Evolutionary conservation across 768 basidiomycete genomes (phyloP).

Genomic region (Tephrocybe sp.): DNA sequence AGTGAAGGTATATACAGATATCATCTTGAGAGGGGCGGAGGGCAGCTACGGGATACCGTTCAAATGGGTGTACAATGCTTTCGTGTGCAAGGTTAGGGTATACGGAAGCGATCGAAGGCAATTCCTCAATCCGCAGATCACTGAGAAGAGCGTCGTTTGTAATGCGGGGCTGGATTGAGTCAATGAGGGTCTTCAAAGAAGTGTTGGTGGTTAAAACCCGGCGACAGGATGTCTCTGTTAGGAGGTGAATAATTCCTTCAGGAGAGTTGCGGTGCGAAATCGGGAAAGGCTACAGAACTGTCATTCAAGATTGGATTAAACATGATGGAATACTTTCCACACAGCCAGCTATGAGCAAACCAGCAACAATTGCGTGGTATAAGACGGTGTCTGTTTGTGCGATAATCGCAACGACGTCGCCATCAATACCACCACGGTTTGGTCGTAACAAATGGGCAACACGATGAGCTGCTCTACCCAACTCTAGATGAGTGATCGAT

Average conservation of each 20-base stretch:
- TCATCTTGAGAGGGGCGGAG: not conserved
- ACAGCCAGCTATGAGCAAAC: conserved; percentile 33
- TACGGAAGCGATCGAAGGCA: conserved; percentile 14
- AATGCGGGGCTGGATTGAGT: conserved; percentile 23
- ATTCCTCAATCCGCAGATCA: conserved; percentile 28
- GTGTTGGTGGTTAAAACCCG: conserved; percentile 33
- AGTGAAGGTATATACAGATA: conserved; percentile 27
- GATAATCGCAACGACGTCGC: conserved; percentile 33
- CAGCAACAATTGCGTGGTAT: conserved; percentile 39
- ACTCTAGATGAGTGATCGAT: conserved; percentile 42
- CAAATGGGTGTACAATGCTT: conserved; percentile 9
- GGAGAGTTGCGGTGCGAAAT: conserved; percentile 38
- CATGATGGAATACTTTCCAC: conserved; percentile 22
- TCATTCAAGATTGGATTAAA: not conserved
- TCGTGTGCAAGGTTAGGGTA: conserved; percentile 19
- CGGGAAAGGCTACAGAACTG: conserved; percentile 30
- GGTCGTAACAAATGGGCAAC: conserved; percentile 38
- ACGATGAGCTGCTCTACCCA: conserved; percentile 41
- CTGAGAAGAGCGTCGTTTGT: conserved; percentile 11
- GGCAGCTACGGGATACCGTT: conserved; percentile 2
- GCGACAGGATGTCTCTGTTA: conserved; percentile 35
- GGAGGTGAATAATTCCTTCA: conserved; percentile 29
- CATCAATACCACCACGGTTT: conserved; percentile 25
- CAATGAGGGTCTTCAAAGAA: conserved; percentile 26
- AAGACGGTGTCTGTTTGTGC: conserved; percentile 31